phyloP scores from a whole-genome alignment of 2,329 filamentous ascomycete genomes.

The Penicillium brevicompactum region DNA sequence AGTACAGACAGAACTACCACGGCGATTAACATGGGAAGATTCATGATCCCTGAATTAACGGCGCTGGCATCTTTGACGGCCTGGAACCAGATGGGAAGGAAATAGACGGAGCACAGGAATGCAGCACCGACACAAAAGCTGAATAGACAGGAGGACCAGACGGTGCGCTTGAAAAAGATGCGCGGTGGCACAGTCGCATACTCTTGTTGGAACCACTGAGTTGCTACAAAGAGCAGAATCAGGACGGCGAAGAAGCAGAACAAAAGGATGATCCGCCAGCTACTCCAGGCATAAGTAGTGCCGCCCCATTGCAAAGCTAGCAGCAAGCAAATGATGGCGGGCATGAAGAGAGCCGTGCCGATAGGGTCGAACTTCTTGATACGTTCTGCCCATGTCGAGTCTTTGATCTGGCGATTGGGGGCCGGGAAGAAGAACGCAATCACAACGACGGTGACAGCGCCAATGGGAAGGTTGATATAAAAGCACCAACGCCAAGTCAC shows the following conservation, averaged over 20 bases:
- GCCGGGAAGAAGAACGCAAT: constrained; percentile 53
- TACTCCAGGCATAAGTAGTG: constrained; percentile 22
- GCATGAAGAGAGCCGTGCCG: constrained; percentile 36
- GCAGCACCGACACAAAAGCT: constrained; percentile 10
- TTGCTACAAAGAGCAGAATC: constrained; percentile 47
- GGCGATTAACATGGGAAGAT: constrained; percentile 24
- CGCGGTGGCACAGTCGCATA: constrained; percentile 54
- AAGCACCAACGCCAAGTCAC: constrained; percentile 46
- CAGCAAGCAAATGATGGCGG: constrained; percentile 26
- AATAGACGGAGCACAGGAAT: constrained; percentile 12
- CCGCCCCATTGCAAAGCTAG: constrained; percentile 31
- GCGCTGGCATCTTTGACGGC: constrained; percentile 25
- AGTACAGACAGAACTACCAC: constrained; percentile 21
- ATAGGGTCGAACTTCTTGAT: constrained; percentile 44
- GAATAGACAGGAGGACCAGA: constrained; percentile 36
- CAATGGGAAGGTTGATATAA: constrained; percentile 50
- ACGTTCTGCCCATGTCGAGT: constrained; percentile 35
- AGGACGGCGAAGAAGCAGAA: constrained; percentile 30
- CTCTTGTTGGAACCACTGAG: constrained; percentile 51
- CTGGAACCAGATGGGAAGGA: constrained; percentile 35
- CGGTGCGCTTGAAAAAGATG: constrained; percentile 50
- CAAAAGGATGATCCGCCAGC: constrained; percentile 21
- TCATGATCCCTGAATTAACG: constrained; percentile 25
- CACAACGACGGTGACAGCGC: constrained; percentile 44
- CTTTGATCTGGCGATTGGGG: constrained; percentile 20